Evolutionary conservation across 257 asterid species (phyloP), one percentile per base, ranked within the genome.

Genomic region (Solanum pennellii): DNA sequence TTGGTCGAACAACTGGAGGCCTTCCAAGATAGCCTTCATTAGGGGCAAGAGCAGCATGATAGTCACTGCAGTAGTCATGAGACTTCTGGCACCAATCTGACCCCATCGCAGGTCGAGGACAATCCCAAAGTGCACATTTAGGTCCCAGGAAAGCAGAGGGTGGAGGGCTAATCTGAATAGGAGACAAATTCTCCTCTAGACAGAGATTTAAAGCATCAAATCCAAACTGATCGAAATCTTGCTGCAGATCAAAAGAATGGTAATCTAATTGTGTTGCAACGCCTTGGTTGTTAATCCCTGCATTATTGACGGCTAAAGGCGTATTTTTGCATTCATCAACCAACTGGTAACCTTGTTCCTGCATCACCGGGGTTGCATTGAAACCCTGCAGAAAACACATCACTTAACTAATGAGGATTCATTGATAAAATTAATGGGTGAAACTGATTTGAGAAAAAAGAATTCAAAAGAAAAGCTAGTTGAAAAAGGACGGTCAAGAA

Each of bases 61-160:
- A 88, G 25, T 75, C 86, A 66, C 92, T 90, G 88, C 93, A 91
- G 86, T 89, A 91, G 86, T 91, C 92, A 86, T 88, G 93, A 59
- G 90, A 89, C 82, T 90, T 89, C 83, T 88, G 90, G 85, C 91
- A 89, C 92, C 92, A 89, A 35, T 86, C 89, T 7, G 82, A 87
- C 89, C 91, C 88, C 72, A 89, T 90, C 13, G 92, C 92, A 86
- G 92, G 93, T 83, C 93, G 87, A 9, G 93, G 88, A 82, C 93
- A 91, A 86, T 97, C 99, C 99, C 99, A 97, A 71, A 97, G 98
- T 83, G 99, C 98, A 89, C 99, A 97, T 89, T 94, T 97, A 86
- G 99, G 98, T 71, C 99, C 99, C 90, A 95, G 90, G 88, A 95
- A 97, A 15, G 99, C 98, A 86, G 95, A 92, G 60, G 99, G 99